phyloP scores from a whole-genome alignment of 2,329 filamentous ascomycete genomes.

The Aspergillus pseudoglaucus region DNA sequence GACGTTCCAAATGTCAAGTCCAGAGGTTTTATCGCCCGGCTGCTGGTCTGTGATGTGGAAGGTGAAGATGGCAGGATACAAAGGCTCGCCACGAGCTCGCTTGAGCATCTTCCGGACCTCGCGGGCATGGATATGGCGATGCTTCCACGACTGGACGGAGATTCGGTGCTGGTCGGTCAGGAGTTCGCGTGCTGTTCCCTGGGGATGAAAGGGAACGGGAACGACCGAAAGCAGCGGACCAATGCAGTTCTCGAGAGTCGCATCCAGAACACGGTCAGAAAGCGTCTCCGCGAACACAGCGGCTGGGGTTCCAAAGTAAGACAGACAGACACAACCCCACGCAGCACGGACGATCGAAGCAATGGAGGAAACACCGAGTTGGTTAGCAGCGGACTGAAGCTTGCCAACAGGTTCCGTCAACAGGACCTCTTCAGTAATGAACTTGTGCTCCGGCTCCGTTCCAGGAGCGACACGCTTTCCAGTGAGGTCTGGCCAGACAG shows the following conservation, averaged over 20 bases:
- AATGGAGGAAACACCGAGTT: slow-evolving; percentile 22
- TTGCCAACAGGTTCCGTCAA: slow-evolving; percentile 11
- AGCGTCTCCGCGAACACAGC: slow-evolving; percentile 28
- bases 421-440: slow-evolving; percentile 12
- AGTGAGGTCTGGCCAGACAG: slow-evolving; percentile 23
- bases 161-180: slow-evolving; percentile 19
- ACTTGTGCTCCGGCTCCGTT: slow-evolving; percentile 7
- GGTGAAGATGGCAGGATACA: slow-evolving; percentile 30
- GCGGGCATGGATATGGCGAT: slow-evolving; percentile 25
- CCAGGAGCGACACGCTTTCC: slow-evolving; percentile 11
- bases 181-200: slow-evolving; percentile 18
- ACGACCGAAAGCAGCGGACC: slow-evolving; percentile 29
- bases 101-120: slow-evolving; percentile 22
- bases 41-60: slow-evolving; percentile 19
- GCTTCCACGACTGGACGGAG: slow-evolving; percentile 18
- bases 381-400: slow-evolving; percentile 13
- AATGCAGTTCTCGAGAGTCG: slow-evolving; percentile 20
- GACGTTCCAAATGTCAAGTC: slow-evolving; percentile 19
- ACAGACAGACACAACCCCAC: slow-evolving; percentile 22
- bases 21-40: neutral
- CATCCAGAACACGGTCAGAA: slow-evolving; percentile 24
- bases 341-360: slow-evolving; percentile 23
- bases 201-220: slow-evolving; percentile 25
- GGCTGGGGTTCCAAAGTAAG: slow-evolving; percentile 21
- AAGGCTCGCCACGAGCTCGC: slow-evolving; percentile 16